Conservation (phyloP, 306 rosid genomes). For the Carpinus viminea region DNA sequence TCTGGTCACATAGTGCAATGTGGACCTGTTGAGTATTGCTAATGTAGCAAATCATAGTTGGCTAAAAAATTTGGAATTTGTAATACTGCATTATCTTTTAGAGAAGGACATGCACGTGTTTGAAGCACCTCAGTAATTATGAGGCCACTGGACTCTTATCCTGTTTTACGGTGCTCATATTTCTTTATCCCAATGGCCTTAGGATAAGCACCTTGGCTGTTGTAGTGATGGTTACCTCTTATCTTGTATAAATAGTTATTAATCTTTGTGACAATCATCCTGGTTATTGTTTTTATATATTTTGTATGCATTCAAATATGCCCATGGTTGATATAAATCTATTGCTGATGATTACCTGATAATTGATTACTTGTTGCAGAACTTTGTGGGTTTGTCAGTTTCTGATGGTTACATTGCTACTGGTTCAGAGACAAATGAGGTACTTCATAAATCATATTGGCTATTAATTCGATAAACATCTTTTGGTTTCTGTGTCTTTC, state of each 20-base stretch:
- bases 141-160: background rate
- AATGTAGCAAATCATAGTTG: background rate
- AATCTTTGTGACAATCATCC: background rate
- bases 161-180: background rate
- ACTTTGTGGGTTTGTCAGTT: conserved; percentile 92
- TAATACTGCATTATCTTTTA: background rate
- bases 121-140: background rate
- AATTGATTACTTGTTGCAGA: conserved; percentile 55
- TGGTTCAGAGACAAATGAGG: conserved; percentile 99
- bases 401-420: conserved; percentile 96
- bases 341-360: conserved; percentile 22
- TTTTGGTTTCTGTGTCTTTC: background rate
- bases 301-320: background rate
- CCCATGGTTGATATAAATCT: background rate
- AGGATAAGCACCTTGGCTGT: background rate
- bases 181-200: background rate
- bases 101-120: background rate
- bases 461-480: background rate
- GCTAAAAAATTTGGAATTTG: background rate
- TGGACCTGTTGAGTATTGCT: conserved; percentile 1
- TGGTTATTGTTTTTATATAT: background rate
- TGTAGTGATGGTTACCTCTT: background rate
- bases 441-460: conserved; percentile 24
- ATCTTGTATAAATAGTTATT: background rate
- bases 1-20: background rate